Conservation (phyloP, 2,329 filamentous ascomycete species). For the Penicillium freii region DNA sequence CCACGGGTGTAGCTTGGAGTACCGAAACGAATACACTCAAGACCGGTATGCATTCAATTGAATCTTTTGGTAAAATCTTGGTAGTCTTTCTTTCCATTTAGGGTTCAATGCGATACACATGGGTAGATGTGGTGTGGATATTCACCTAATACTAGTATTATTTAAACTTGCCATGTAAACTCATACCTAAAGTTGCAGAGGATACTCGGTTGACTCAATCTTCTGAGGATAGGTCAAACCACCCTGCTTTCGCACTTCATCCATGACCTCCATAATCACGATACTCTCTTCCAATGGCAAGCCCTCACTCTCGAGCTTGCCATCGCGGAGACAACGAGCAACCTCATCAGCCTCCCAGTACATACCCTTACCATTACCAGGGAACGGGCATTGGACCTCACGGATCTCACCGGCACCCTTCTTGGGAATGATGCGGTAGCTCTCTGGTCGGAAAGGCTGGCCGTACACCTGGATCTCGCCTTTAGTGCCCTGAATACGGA, state of each 20-base stretch:
- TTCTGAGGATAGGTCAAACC: constrained; percentile 62
- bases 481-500: constrained; percentile 75
- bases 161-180: not conserved
- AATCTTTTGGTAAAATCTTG: not conserved
- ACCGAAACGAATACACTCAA: constrained; percentile 18
- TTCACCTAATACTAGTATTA: not conserved
- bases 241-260: constrained; percentile 64
- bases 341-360: constrained; percentile 85
- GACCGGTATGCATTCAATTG: constrained; percentile 8
- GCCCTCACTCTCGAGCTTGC: constrained; percentile 69
- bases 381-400: constrained; percentile 45
- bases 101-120: not conserved
- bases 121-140: not conserved
- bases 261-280: constrained; percentile 79
- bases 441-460: constrained; percentile 66
- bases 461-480: constrained; percentile 80
- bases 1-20: constrained; percentile 11
- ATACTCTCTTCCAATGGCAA: constrained; percentile 75
- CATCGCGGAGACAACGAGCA: constrained; percentile 71
- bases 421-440: constrained; percentile 63
- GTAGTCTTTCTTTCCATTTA: not conserved
- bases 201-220: constrained; percentile 62
- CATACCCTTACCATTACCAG: constrained; percentile 73
- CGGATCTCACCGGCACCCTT: constrained; percentile 47
- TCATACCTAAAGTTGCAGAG: constrained; percentile 41